Evolutionary conservation across 225 moss, liverwort and hornwort species (phyloP).

Genomic region (Bryum argenteum): DNA sequence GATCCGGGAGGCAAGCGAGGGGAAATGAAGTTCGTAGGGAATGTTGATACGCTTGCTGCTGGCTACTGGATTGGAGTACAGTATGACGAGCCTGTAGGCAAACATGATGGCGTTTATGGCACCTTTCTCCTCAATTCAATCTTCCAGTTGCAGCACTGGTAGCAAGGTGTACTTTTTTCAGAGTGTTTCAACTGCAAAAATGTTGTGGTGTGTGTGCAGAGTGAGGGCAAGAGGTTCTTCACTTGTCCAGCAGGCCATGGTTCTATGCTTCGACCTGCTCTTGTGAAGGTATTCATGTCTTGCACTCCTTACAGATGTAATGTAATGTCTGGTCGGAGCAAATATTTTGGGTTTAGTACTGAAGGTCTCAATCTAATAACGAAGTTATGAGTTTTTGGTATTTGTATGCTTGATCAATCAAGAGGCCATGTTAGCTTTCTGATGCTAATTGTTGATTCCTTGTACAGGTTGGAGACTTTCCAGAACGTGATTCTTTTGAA

Average conservation of each 20-base stretch:
- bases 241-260: constrained; percentile 77
- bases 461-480: constrained; percentile 87
- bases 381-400: background rate
- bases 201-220: constrained; percentile 55
- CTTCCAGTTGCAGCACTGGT: background rate
- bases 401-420: background rate
- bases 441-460: background rate
- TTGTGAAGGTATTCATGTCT: constrained; percentile 63
- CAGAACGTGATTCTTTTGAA: constrained; percentile 90
- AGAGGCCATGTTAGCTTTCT: background rate
- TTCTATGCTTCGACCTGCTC: constrained; percentile 85
- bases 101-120: constrained; percentile 93
- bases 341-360: background rate
- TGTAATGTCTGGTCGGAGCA: background rate
- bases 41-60: constrained; percentile 69
- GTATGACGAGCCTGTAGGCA: constrained; percentile 97
- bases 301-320: constrained; percentile 3
- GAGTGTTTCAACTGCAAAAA: background rate
- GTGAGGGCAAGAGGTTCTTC: constrained; percentile 86
- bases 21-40: constrained; percentile 80
- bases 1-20: constrained; percentile 98
- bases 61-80: constrained; percentile 98
- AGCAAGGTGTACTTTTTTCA: background rate
- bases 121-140: constrained; percentile 5
- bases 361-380: background rate